Base-by-base conservation (phyloP, 768 basidiomycete genomes). In the Suillus luteus region DNA sequence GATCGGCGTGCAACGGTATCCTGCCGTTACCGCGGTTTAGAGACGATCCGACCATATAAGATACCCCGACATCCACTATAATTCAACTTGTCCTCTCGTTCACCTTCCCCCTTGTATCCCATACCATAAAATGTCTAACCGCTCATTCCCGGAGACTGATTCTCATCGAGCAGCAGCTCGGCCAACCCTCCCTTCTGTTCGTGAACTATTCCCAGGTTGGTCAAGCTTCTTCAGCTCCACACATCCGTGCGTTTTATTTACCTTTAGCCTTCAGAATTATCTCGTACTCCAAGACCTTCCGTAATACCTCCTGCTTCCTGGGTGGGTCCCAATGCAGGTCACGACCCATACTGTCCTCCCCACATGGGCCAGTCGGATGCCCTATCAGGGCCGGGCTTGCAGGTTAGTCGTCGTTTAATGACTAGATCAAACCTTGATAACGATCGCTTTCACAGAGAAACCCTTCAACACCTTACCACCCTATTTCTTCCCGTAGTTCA, bases 101-200 rank as follows among this genome's bases (percentile, higher is more conserved):
- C 62, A 61, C 46, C 54, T 60, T 65, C 55, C 52, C 22, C 66
- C 15, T 63, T 61, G 51, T 63, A 63, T 66, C 75, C 66, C 71
- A 62, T 69, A 71, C 64, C 65, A 71, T 62, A 66, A 75, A 55
- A 71, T 74, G 65, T 71, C 72, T 74, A 68, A 74, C 70, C 69
- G 66, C 64, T 68, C 65, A 59, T 68, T 66, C 10, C 41, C 65
- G 61, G 68, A 70, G 62, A 75, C 78, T 65, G 67, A 60, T 65
- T 62, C 55, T 31, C 64, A 62, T 60, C 68, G 69, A 62, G 75
- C 74, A 8, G 67, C 69, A 40, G 35, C 59, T 35, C 83, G 88
- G 51, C 86, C 87, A 61, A 88, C 85, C 17, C 85, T 91, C 64
- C 90, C 90, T 46, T 82, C 88, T 55, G 90, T 91, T 62, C 86